phyloP scores from a whole-genome alignment of 1,139 yeast species.

The Scheffersomyces titani region DNA sequence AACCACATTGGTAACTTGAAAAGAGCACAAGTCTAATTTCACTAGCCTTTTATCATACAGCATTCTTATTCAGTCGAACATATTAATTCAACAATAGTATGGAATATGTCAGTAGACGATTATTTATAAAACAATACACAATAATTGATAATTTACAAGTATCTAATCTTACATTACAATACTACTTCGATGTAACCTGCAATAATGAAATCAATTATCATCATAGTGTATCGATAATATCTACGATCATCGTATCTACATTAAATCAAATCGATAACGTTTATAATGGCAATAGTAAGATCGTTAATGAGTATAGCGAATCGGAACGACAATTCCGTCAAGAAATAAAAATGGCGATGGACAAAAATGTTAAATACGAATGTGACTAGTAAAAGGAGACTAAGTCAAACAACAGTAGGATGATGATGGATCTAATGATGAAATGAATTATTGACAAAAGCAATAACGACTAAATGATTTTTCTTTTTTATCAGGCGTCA shows the following conservation, averaged over 20 bases:
- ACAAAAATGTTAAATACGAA: background rate
- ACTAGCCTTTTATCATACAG: background rate
- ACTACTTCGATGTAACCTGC: background rate
- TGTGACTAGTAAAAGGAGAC: background rate
- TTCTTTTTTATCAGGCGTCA: constrained; percentile 30
- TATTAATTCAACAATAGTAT: background rate
- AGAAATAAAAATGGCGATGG: background rate
- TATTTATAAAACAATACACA: background rate
- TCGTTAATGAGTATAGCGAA: background rate
- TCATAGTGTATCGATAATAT: background rate
- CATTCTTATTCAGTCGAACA: no score
- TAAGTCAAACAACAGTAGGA: background rate
- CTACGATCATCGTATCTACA: background rate
- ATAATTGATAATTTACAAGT: background rate
- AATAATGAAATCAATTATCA: no score
- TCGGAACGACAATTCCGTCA: background rate
- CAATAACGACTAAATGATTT: background rate
- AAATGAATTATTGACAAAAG: constrained; percentile 8
- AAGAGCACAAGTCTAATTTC: constrained; percentile 21
- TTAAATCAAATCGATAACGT: background rate
- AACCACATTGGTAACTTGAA: constrained; percentile 79
- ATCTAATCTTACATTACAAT: background rate
- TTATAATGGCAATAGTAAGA: background rate
- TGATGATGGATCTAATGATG: constrained; percentile 6
- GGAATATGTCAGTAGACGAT: background rate